A percentile compares a stretch with the other conserved stretches of the same genome.
These are phyloP conservation scores for Penicillium daleae DNA, from an alignment of 495 filamentous ascomycete genomes.

Conservation along the genomic window DNA sequence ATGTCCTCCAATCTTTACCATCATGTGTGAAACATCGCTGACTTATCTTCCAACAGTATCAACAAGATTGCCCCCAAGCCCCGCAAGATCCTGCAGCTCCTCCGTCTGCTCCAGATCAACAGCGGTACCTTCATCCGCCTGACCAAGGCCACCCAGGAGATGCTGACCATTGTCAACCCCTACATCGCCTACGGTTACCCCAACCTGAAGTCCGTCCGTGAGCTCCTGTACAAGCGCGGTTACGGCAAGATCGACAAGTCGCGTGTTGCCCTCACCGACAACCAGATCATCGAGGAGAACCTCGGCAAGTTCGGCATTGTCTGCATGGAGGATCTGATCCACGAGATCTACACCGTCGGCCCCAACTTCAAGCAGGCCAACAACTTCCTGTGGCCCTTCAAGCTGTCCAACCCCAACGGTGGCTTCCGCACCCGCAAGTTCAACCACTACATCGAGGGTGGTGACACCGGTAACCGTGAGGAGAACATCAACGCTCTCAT, in stretches of 20 bases:
- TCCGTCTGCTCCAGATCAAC: slow-evolving; percentile 99
- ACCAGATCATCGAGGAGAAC: slow-evolving; percentile 93
- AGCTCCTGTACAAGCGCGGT: slow-evolving; percentile 99
- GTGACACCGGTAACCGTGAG: slow-evolving; percentile 97
- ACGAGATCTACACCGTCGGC: slow-evolving; percentile 98
- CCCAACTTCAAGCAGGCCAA: slow-evolving; percentile 99
- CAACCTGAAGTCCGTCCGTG: slow-evolving; percentile 97
- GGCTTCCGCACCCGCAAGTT: slow-evolving; percentile 96
- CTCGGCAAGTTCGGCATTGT: slow-evolving; percentile 98
- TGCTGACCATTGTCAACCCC: slow-evolving; percentile 97
- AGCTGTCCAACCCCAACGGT: slow-evolving; percentile 95
- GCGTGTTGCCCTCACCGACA: slow-evolving; percentile 94
- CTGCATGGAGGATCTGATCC: slow-evolving; percentile 98
- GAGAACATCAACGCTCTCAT: slow-evolving; percentile 97
- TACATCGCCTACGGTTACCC: slow-evolving; percentile 99
- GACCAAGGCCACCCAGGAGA: slow-evolving; percentile 97
- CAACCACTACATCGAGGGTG: slow-evolving; percentile 99
- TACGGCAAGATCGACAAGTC: slow-evolving; percentile 98
- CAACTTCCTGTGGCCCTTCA: slow-evolving; percentile 99
- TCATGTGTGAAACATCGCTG: slow-evolving; percentile 13
- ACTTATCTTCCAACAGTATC: slow-evolving; percentile 67
- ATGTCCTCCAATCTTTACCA: slow-evolving; percentile 28
- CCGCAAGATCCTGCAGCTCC: slow-evolving; percentile 98
- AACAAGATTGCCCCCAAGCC: slow-evolving; percentile 99
- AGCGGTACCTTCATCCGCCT: slow-evolving; percentile 97